These are phyloP conservation scores for Cutaneotrichosporon arboriforme DNA, from an alignment of 1,284 basidiomycete species.

Conservation along the genomic window DNA sequence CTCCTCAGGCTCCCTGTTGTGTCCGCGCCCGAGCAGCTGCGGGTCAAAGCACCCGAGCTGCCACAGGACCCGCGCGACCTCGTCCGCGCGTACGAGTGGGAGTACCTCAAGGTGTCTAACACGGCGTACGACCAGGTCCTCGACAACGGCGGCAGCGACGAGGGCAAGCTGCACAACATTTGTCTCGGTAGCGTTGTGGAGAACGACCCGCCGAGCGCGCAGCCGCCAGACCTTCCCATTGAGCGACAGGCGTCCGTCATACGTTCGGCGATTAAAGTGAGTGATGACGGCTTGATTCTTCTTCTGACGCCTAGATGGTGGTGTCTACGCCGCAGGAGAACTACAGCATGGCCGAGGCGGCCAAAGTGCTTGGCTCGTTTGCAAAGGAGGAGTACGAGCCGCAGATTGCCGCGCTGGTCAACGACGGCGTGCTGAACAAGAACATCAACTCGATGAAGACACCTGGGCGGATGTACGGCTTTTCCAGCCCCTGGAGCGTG, in stretches of 20 bases:
- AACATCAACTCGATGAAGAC: slow-evolving; percentile 5
- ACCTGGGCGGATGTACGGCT: slow-evolving; percentile 26
- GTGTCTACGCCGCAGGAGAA: slow-evolving; percentile 62
- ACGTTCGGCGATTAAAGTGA: slow-evolving; percentile 65
- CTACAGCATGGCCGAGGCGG: slow-evolving; percentile 60
- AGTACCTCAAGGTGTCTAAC: slow-evolving; percentile 46
- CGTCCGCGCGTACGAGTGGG: slow-evolving; percentile 57
- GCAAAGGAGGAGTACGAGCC: slow-evolving; percentile 55
- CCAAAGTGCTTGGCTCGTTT: slow-evolving; percentile 57
- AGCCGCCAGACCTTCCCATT: neutral
- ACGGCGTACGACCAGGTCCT: slow-evolving; percentile 56
- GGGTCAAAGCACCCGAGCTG: slow-evolving; percentile 22
- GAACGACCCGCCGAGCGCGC: slow-evolving; percentile 38
- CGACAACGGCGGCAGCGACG: slow-evolving; percentile 50
- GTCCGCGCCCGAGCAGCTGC: slow-evolving; percentile 7
- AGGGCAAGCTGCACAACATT: slow-evolving; percentile 60
- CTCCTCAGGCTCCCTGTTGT: slow-evolving; percentile 53
- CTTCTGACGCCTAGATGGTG: slow-evolving; percentile 52
- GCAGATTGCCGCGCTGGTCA: slow-evolving; percentile 43
- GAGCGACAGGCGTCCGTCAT: slow-evolving; percentile 50
- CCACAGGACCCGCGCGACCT: slow-evolving; percentile 48
- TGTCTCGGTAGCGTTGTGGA: slow-evolving; percentile 55
- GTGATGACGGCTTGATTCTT: slow-evolving; percentile 1
- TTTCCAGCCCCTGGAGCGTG: slow-evolving; percentile 42
- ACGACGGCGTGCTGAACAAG: slow-evolving; percentile 33